Evolutionary conservation across 768 basidiomycete genomes (phyloP).

Genomic region (Kwoniella bestiolae): DNA sequence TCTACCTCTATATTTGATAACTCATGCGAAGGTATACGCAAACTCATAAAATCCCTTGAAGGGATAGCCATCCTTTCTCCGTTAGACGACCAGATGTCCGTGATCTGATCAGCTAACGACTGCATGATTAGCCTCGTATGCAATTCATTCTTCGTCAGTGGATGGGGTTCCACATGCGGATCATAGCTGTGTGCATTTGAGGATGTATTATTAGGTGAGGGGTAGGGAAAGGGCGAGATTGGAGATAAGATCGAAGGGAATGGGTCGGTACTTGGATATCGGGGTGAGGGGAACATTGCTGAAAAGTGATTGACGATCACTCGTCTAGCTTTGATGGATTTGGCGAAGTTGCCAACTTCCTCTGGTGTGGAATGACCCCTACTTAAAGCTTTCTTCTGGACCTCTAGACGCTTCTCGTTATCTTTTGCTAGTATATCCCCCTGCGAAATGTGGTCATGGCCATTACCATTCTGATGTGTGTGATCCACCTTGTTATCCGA

Average conservation of each 20-base stretch:
- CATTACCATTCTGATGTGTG: neutral
- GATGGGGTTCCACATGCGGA: conserved; percentile 26
- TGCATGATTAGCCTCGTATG: conserved; percentile 52
- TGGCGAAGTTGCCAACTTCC: conserved; percentile 52
- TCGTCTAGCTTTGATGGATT: conserved; percentile 40
- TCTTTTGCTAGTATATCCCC: conserved; percentile 30
- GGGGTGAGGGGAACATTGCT: conserved; percentile 55
- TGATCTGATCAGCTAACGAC: conserved; percentile 50
- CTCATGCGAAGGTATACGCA: conserved; percentile 48
- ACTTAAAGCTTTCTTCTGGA: conserved; percentile 43
- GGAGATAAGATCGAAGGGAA: conserved; percentile 48
- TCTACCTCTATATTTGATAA: conserved; percentile 35
- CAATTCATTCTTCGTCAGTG: conserved; percentile 44
- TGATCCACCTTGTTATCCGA: neutral
- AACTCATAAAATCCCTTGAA: conserved; percentile 52
- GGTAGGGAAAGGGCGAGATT: conserved; percentile 41
- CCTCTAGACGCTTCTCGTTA: conserved; percentile 27
- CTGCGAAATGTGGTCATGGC: neutral
- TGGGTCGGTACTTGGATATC: conserved; percentile 42
- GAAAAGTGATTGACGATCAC: conserved; percentile 56
- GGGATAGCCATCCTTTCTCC: conserved; percentile 34
- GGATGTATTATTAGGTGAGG: conserved; percentile 21
- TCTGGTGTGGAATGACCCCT: conserved; percentile 55
- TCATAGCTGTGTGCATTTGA: conserved; percentile 17
- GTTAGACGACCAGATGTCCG: conserved; percentile 34